Evolutionary conservation across 257 asterid species (phyloP).

Genomic region (Capsicum rhomboideum): DNA sequence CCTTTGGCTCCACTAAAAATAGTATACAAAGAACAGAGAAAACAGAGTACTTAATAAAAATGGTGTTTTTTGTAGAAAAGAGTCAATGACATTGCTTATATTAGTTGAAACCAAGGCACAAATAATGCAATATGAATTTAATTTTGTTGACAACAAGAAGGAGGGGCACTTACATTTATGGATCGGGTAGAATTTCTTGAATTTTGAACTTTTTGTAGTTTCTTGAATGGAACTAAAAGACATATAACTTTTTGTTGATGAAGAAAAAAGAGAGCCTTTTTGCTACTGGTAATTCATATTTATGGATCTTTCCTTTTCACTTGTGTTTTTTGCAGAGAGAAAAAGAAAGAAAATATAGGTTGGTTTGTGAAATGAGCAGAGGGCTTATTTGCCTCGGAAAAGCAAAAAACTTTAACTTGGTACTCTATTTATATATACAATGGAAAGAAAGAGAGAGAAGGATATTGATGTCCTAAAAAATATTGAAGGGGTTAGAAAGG

Average conservation of each 20-base stretch:
- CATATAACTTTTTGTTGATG: neutral
- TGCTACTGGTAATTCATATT: neutral
- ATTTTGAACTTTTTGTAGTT: neutral
- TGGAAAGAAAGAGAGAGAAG: neutral
- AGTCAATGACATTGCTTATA: conserved; percentile 23
- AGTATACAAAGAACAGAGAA: neutral
- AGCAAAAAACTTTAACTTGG: conserved; percentile 8
- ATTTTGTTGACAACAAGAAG: neutral
- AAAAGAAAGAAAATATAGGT: conserved; percentile 5
- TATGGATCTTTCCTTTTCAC: conserved; percentile 5
- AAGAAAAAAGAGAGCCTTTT: neutral
- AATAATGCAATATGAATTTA: neutral
- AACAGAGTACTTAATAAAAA: neutral
- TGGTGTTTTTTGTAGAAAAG: conserved; percentile 1
- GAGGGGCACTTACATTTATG: conserved; percentile 21
- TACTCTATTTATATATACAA: conserved; percentile 9
- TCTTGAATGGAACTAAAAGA: neutral
- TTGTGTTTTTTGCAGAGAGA: neutral
- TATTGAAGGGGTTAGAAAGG: too few species aligned
- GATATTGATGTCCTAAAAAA: too few species aligned
- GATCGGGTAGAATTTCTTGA: conserved; percentile 3
- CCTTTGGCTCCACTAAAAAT: too few species aligned
- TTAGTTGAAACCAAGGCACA: conserved; percentile 5
- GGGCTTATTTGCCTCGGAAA: conserved; percentile 24
- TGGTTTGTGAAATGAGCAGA: neutral